A percentile compares a stretch with the other conserved stretches of the same genome.
Conservation (phyloP, 805 yeast species). For the Zygoascus bituminiphila region DNA sequence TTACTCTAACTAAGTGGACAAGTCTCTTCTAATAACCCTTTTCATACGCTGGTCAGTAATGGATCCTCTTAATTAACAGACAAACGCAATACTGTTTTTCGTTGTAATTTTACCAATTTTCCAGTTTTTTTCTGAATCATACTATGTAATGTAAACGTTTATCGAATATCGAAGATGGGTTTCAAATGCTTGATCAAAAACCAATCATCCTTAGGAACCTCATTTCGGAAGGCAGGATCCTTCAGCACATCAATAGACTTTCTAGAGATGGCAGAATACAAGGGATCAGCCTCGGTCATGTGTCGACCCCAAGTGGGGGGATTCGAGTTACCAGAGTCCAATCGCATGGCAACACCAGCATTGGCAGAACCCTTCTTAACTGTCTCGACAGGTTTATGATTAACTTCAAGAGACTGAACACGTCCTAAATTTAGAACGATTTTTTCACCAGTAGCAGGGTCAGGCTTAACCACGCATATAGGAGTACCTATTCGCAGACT, state of each 20-base stretch:
- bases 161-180: conserved; percentile 77
- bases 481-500: conserved; percentile 87
- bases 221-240: conserved; percentile 94
- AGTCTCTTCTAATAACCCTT: no score
- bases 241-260: conserved; percentile 93
- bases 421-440: conserved; percentile 68
- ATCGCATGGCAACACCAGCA: conserved; percentile 98
- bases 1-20: no score
- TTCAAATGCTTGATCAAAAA: conserved; percentile 79
- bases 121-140: no score
- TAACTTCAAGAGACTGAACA: conserved; percentile 89
- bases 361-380: conserved; percentile 93
- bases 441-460: conserved; percentile 73
- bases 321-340: conserved; percentile 79
- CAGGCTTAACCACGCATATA: conserved; percentile 83
- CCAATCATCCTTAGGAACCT: conserved; percentile 96
- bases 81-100: no score
- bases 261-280: conserved; percentile 86
- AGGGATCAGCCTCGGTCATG: conserved; percentile 82
- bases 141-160: no score
- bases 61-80: no score
- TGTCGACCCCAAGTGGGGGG: conserved; percentile 99
- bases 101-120: no score
- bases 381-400: conserved; percentile 70
- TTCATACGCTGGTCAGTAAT: no score